Evolutionary conservation across 768 basidiomycete species (phyloP), one percentile per base, ranked within the genome.

Genomic region (Pisolithus microcarpus): DNA sequence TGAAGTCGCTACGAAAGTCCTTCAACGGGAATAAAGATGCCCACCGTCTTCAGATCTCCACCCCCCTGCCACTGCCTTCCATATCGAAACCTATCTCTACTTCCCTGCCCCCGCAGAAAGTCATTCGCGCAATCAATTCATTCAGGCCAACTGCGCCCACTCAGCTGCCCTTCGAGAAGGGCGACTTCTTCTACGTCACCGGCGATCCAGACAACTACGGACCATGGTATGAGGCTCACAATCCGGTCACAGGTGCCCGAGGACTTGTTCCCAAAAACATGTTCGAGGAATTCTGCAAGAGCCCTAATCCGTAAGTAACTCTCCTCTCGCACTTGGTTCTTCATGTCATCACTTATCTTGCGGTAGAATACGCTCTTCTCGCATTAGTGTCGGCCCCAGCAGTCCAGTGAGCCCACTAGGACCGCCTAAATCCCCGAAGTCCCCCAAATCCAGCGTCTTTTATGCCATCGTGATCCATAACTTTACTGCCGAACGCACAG

Each of bases 171-270:
- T 98, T 97, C 67, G 74, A 80, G 57, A 87, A 88, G 70, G 96
- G 96, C 56, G 96, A 99, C 72, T 96, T 98, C 72, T 98, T 97
- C 75, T 89, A 98, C 69, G 95, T 98, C 46, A 76, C 91, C 31
- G 81, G 80, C 52, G 92, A 96, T 60, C 70, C 78, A 16, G 76
- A 81, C 45, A 60, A 70, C 38, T 63, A 73, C 18, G 76, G 73
- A 3, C 69, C 72, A 43, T 98, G 87, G 85, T 99, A 91, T 62
- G 90, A 97, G 65, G 96, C 92, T 4, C 84, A 94, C 65, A 98
- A 99, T 64, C 96, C 95, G 11, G 77, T 92, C 56, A 84, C 86
- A 15, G 90, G 91, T 24, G 84, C 93, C 9, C 80, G 95, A 54
- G 96, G 96, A 8, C 78, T 94, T 39, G 96, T 98, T 1, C 91